Evolutionary conservation across 768 basidiomycete species (phyloP).

Genomic region (Cubamyces sp.): DNA sequence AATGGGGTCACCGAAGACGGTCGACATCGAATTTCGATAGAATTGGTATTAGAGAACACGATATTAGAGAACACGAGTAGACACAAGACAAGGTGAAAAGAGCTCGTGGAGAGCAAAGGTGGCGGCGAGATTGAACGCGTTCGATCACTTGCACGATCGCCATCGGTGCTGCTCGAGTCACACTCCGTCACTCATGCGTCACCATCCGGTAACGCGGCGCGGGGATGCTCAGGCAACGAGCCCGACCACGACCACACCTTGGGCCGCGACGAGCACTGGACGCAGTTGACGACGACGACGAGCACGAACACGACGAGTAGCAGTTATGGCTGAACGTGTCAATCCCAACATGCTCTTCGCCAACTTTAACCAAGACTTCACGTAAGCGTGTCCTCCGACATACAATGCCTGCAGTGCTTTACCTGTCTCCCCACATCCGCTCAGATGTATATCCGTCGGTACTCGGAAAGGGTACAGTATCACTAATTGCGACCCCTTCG

Average conservation of each 20-base stretch:
- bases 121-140: constrained; percentile 2
- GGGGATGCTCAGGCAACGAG: constrained; percentile 2
- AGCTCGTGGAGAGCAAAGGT: background rate
- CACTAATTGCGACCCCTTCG: constrained; percentile 98
- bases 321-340: constrained; percentile 41
- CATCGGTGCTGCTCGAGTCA: background rate
- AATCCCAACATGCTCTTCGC: constrained; percentile 74
- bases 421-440: background rate
- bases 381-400: constrained; percentile 50
- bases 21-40: background rate
- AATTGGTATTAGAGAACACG: background rate
- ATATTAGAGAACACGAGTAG: too few relatives aligned
- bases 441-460: constrained; percentile 89
- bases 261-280: background rate
- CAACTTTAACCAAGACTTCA: constrained; percentile 98
- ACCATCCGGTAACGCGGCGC: constrained; percentile 12
- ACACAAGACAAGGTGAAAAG: background rate
- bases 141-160: background rate
- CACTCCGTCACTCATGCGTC: constrained; percentile 17
- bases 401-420: background rate
- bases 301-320: constrained; percentile 4
- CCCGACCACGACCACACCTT: constrained; percentile 11
- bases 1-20: background rate
- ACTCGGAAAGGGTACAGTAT: constrained; percentile 96
- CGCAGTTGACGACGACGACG: background rate